phyloP scores from a whole-genome alignment of 805 yeast genomes.

The Pichia californica region DNA sequence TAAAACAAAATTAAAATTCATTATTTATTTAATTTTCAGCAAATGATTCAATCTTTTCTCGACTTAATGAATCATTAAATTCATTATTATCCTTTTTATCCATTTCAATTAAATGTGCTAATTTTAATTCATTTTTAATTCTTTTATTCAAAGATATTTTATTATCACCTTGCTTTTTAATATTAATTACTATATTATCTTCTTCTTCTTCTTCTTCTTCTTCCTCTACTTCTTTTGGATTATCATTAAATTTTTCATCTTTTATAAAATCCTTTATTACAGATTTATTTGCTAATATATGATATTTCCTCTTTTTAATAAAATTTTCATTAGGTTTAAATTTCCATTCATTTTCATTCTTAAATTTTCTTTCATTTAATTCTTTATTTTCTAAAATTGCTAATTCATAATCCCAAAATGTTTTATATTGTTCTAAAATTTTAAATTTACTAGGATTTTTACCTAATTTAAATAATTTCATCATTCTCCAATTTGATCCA shows the following conservation, averaged over 20 bases:
- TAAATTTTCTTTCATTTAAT: constrained; percentile 17
- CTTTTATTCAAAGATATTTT: constrained; percentile 4
- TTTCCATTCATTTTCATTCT: constrained; percentile 15
- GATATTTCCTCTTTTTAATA: constrained; percentile 16
- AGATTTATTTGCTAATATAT: constrained; percentile 1
- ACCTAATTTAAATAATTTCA: constrained; percentile 25
- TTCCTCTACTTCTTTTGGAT: background rate
- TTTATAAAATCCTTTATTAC: constrained; percentile 2
- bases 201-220: constrained; percentile 25
- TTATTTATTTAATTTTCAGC: background rate
- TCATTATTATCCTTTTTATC: constrained; percentile 3
- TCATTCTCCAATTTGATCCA: constrained; percentile 35
- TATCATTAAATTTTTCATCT: no score
- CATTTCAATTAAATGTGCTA: constrained; percentile 16
- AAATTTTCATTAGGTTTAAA: constrained; percentile 23
- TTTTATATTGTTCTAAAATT: constrained; percentile 10
- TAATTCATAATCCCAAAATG: constrained; percentile 19
- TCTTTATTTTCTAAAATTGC: constrained; percentile 31
- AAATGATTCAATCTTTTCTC: constrained; percentile 10
- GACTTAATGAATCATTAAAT: background rate
- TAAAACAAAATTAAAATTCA: background rate
- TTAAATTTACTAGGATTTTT: background rate
- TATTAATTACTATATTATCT: constrained; percentile 21
- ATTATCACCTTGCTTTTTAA: background rate
- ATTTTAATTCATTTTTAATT: constrained; percentile 6